Base-by-base conservation (phyloP, 1,284 basidiomycete genomes). In the Puccinia brachypodii region DNA sequence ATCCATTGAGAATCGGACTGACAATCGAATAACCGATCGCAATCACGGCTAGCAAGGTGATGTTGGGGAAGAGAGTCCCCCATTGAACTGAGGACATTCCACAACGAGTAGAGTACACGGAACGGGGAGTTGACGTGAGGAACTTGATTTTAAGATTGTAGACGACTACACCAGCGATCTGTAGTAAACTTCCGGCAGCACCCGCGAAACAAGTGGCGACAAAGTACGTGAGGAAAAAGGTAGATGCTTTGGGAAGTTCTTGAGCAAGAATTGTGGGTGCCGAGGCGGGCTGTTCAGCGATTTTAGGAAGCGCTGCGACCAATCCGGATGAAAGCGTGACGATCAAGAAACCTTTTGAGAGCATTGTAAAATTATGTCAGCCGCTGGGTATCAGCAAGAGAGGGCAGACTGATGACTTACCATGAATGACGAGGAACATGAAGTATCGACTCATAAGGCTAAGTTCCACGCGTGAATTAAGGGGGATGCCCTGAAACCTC, bases 401-500 rank as follows among this genome's bases (percentile, higher is more conserved):
- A 14, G 33, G 31, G 33, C 16, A 7, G 36, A n/a, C 36, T 36
- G 36, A 42, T 53, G 60, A 74, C 79, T 56, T 3, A 90, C 92
- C 84, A 87, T 93, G 92, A 74, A 96, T 89, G 83, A 96, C 92
- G 88, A 93, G 92, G 90, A 98, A 98, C 81, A 93, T 88, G 88
- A 96, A 98, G 88, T 90, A 98, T 56, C 96, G 90, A 4, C 91
- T 91, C 93, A 98, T 97, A 83, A 98, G 88, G 82, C 92, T 93
- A 31, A 97, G 89, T 85, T 98, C 96, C 81, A 98, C 89, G 7
- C 92, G 92, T 1, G 92, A 93, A 42, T 88, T 88, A 83, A 92
- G 92, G 0, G 94, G 93, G 31, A 93, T 92, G 47, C 94, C 94
- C 86, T 95, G 92, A 82, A 94, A 92, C 40, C 89, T 88, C 16